A percentile compares a stretch with the other conserved stretches of the same genome.
phyloP scores from a whole-genome alignment of 441 rosid genomes.

The Codiaeum variegatum region DNA sequence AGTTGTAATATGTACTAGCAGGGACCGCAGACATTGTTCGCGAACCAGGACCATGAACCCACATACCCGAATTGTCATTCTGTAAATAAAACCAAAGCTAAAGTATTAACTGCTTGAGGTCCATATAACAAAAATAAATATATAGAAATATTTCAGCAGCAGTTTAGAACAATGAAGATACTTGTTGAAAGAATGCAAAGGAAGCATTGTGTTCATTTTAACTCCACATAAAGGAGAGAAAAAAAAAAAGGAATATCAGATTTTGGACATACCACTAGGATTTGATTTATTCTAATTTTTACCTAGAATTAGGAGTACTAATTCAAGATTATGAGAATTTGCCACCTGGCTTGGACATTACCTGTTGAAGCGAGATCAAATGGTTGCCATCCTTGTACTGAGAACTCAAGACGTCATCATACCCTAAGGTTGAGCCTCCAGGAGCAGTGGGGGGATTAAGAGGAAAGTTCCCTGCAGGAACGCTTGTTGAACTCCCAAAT shows the following conservation, averaged over 20 bases:
- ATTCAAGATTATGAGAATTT: slow-evolving; percentile 6
- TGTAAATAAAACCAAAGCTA: slow-evolving; percentile 31
- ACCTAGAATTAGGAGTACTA: background rate
- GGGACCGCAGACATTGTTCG: slow-evolving; percentile 78
- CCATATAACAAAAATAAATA: background rate
- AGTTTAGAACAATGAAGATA: background rate
- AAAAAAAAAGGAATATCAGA: background rate
- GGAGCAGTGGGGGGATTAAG: slow-evolving; percentile 64
- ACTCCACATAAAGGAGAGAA: background rate
- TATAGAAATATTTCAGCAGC: background rate
- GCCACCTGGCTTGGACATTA: slow-evolving; percentile 20
- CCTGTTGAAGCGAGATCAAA: slow-evolving; percentile 85
- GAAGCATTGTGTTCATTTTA: background rate
- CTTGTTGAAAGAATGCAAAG: background rate
- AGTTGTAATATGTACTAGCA: slow-evolving; percentile 71
- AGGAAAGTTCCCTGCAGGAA: slow-evolving; percentile 71
- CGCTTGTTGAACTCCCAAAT: slow-evolving; percentile 65
- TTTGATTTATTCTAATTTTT: background rate
- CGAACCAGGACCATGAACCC: slow-evolving; percentile 84
- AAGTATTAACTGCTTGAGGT: slow-evolving; percentile 2
- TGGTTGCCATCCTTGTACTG: slow-evolving; percentile 81
- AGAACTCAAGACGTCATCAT: slow-evolving; percentile 76
- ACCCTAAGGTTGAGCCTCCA: slow-evolving; percentile 57
- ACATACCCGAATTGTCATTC: slow-evolving; percentile 87
- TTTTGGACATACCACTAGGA: background rate